A percentile compares a stretch with the other conserved stretches of the same genome.
Conservation (phyloP, 805 yeast species). For the Metschnikowia cubensis region DNA sequence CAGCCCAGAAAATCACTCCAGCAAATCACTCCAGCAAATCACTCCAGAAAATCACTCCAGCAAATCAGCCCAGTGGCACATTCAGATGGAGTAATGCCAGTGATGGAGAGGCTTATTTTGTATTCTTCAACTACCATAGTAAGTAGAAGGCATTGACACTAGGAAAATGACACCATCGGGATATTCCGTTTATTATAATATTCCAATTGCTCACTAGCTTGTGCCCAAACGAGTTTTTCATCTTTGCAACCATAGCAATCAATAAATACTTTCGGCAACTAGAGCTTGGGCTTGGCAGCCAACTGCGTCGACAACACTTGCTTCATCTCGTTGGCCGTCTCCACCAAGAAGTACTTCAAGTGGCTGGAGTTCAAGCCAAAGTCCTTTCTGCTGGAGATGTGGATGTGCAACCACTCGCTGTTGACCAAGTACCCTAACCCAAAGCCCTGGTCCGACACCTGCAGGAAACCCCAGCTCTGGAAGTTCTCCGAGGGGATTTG, state of each 20-base stretch:
- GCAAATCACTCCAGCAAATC: too few relatives aligned
- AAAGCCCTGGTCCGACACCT: conserved; percentile 89
- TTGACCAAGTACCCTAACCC: conserved; percentile 94
- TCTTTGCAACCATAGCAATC: neutral
- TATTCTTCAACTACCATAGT: too few relatives aligned
- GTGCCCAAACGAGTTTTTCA: too few relatives aligned
- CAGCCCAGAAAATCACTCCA: too few relatives aligned
- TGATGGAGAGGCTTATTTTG: too few relatives aligned
- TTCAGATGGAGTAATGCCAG: too few relatives aligned
- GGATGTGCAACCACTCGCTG: conserved; percentile 79
- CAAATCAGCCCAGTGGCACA: too few relatives aligned
- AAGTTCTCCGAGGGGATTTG: conserved; percentile 78
- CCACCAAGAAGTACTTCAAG: conserved; percentile 63
- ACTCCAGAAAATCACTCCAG: too few relatives aligned
- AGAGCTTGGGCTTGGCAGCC: conserved; percentile 39
- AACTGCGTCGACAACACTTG: conserved; percentile 49
- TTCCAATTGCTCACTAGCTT: too few relatives aligned
- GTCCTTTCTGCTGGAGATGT: conserved; percentile 70
- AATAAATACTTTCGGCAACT: neutral
- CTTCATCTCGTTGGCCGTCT: conserved; percentile 78
- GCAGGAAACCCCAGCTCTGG: conserved; percentile 95
- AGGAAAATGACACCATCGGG: neutral
- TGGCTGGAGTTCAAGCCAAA: conserved; percentile 53
- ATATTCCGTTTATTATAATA: too few relatives aligned
- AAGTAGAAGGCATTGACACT: too few relatives aligned